phyloP scores from a whole-genome alignment of 1,284 basidiomycete species.

The Tremellales sp. region DNA sequence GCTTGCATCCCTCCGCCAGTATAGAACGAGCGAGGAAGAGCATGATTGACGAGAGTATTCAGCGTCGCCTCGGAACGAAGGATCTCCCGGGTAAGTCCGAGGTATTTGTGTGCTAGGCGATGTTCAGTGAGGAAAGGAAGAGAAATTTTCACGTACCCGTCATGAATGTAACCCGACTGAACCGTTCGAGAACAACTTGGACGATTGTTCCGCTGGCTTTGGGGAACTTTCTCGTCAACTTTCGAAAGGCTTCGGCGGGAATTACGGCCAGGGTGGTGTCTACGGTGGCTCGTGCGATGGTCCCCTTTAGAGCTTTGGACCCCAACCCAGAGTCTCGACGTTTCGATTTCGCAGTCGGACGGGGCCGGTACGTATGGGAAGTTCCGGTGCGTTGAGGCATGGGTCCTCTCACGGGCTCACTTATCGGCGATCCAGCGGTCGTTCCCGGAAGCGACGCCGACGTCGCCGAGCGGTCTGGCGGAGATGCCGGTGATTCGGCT shows the following conservation, averaged over 20 bases:
- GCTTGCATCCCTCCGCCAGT: conserved; percentile 87
- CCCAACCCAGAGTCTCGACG: background rate
- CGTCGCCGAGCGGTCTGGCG: no score
- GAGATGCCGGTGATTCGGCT: no score
- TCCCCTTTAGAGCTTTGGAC: conserved; percentile 29
- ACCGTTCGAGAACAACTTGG: conserved; percentile 64
- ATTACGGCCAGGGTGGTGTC: conserved; percentile 98
- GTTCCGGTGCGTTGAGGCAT: no score
- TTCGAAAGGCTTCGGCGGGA: conserved; percentile 87
- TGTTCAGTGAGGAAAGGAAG: background rate
- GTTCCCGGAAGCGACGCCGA: background rate
- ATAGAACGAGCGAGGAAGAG: conserved; percentile 86
- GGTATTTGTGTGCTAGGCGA: conserved; percentile 77
- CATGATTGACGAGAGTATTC: conserved; percentile 93
- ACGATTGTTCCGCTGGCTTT: conserved; percentile 97
- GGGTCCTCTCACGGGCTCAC: no score
- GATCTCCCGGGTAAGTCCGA: conserved; percentile 92
- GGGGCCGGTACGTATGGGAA: no score
- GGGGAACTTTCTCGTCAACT: conserved; percentile 83
- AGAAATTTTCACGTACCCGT: conserved; percentile 35
- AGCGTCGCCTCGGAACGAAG: conserved; percentile 94
- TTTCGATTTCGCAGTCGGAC: background rate
- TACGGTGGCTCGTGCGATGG: conserved; percentile 82
- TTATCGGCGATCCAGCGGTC: background rate
- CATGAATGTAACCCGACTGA: conserved; percentile 93